phyloP scores from a whole-genome alignment of 768 basidiomycete genomes.

The Tylopilus felleus region DNA sequence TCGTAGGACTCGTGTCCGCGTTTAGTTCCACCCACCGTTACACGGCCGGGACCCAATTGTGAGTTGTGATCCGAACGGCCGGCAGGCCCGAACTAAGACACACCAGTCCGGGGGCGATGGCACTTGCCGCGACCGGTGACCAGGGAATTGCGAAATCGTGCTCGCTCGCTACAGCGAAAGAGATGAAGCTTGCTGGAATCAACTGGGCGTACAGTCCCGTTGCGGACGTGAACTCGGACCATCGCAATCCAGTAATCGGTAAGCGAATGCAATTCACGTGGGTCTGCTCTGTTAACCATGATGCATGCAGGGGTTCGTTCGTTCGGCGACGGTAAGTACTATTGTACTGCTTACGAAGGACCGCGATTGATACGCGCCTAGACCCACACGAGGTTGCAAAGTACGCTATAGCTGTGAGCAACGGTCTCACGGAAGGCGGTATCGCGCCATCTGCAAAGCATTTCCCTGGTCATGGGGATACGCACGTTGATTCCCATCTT shows the following conservation, averaged over 20 bases:
- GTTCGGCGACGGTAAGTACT: constrained; percentile 57
- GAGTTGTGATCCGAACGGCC: constrained; percentile 23
- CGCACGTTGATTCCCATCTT: constrained; percentile 67
- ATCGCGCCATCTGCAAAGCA: constrained; percentile 67
- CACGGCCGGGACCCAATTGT: constrained; percentile 66
- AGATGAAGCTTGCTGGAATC: constrained; percentile 59
- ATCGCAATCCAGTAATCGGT: constrained; percentile 71
- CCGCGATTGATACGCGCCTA: constrained; percentile 17
- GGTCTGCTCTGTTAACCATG: background rate
- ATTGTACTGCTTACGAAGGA: background rate
- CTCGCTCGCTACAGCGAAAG: constrained; percentile 50
- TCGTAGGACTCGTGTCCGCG: constrained; percentile 62
- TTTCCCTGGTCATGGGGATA: constrained; percentile 75
- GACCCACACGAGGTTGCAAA: constrained; percentile 52
- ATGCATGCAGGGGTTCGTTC: constrained; percentile 55
- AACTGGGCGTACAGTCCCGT: constrained; percentile 74
- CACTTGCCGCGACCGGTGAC: constrained; percentile 54
- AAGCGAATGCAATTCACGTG: constrained; percentile 9
- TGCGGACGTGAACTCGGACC: constrained; percentile 70
- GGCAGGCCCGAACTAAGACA: background rate
- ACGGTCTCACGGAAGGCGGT: constrained; percentile 45
- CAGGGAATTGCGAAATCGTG: constrained; percentile 42
- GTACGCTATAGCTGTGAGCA: constrained; percentile 46
- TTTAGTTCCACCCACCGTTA: constrained; percentile 44
- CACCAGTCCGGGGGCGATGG: constrained; percentile 70